Evolutionary conservation across 495 filamentous ascomycete genomes (phyloP).

Genomic region (Podospora pseudoanserina): DNA sequence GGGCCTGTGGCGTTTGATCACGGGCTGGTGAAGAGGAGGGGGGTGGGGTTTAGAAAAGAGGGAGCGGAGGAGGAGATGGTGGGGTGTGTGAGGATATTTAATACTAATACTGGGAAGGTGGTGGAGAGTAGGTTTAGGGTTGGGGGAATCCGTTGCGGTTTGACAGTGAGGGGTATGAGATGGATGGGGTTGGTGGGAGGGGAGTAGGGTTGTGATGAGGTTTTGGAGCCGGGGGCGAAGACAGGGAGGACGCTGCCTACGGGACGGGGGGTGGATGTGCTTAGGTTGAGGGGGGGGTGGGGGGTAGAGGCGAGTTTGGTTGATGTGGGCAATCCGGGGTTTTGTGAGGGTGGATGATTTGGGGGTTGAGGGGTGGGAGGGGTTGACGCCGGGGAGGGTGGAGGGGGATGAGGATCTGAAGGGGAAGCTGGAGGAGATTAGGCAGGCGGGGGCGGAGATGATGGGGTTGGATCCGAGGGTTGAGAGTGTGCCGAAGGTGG

Average conservation of each 20-base stretch:
- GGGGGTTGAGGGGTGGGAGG: slow-evolving; percentile 37
- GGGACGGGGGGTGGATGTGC: slow-evolving; percentile 50
- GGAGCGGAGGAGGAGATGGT: slow-evolving; percentile 25
- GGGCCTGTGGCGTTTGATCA: slow-evolving; percentile 62
- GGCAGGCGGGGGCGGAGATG: slow-evolving; percentile 53
- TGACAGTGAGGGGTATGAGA: slow-evolving; percentile 51
- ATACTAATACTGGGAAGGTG: slow-evolving; percentile 51
- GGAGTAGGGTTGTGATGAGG: slow-evolving; percentile 54
- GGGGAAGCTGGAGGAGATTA: slow-evolving; percentile 55
- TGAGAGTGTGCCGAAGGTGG: slow-evolving; percentile 64
- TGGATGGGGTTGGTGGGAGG: slow-evolving; percentile 65
- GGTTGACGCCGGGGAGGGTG: slow-evolving; percentile 53
- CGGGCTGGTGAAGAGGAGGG: slow-evolving; percentile 37
- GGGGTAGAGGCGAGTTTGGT: slow-evolving; percentile 46
- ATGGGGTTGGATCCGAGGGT: slow-evolving; percentile 62
- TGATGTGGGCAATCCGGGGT: slow-evolving; percentile 64
- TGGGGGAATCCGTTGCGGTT: slow-evolving; percentile 40
- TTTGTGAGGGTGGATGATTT: slow-evolving; percentile 57
- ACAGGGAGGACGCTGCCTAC: slow-evolving; percentile 66
- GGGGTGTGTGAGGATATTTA: slow-evolving; percentile 35
- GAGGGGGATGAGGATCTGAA: slow-evolving; percentile 47
- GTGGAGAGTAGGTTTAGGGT: slow-evolving; percentile 47
- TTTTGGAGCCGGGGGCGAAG: slow-evolving; percentile 66
- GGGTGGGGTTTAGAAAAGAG: slow-evolving; percentile 30
- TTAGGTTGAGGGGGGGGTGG: slow-evolving; percentile 52